Base-by-base conservation (phyloP, 1,284 basidiomycete species). In the Phaffia rhodozyma region DNA sequence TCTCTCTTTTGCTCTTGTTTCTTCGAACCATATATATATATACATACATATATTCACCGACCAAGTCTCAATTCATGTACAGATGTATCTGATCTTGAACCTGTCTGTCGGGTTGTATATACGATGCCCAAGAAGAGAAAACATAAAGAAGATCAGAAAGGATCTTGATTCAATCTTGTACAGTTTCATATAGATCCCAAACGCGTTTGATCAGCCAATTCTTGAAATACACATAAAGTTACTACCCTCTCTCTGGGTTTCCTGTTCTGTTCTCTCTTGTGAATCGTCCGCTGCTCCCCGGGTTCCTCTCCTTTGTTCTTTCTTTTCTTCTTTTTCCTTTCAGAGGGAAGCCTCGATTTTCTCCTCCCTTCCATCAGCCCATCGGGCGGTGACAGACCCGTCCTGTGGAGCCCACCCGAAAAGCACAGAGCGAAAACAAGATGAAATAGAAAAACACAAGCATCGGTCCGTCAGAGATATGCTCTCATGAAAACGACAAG, bases 301-400 rank as follows among this genome's bases (percentile, higher is more conserved):
- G 4, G 32, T 51, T 61, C n/a, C n/a, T n/a, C 65, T 5, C 20
- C 58, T 16, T 30, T 58, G 18, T 60, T 59, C 34, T 34, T 38
- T 23, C 49, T 47, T 21, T 18, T 38, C 34, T 16, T 38, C 3
- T 7, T 27, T 21, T 29, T 21, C 21, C 29, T 52, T 27, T 7
- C 34, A 29, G 50, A 51, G 5, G 16, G 47, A 20, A 38, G 54
- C 66, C 55, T 67, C 53, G n/a, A 78, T 65, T 29, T 70, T 68
- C 67, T 76, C 72, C 32, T 70, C 68, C 16, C 63, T 68, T 5
- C 78, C 78, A 56, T 75, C 74, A 1, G 67, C 66, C 52, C 69
- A 69, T 49, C 74, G 70, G n/a, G 75, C 70, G 1, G 73, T 72
- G 16, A 79, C 78, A 25, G 74, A 73, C 1, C 78, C 78, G 68